These are phyloP conservation scores for Heritiera littoralis DNA, from an alignment of 345 rosid species.

Conservation along the genomic window DNA sequence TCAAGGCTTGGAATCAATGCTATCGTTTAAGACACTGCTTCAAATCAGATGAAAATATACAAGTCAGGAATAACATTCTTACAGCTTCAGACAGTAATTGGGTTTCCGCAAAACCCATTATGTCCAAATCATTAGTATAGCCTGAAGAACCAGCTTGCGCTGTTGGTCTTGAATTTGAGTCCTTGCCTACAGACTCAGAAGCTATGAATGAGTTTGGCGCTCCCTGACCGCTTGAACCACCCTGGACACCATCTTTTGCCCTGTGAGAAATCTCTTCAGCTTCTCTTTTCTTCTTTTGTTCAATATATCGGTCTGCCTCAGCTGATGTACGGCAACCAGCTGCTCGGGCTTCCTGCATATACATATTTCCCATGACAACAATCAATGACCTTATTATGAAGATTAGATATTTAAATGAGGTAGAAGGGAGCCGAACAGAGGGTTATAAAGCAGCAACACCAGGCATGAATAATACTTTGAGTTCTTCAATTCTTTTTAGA, in stretches of 20 bases:
- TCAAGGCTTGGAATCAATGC: not conserved
- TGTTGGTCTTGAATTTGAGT: constrained; percentile 44
- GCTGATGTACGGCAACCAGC: constrained; percentile 87
- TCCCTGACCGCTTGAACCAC: constrained; percentile 49
- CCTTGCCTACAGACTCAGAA: constrained; percentile 43
- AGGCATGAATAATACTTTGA: constrained; percentile 52
- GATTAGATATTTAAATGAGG: not conserved
- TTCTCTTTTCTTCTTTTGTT: constrained; percentile 67
- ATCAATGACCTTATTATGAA: constrained; percentile 22
- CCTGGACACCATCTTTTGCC: constrained; percentile 63
- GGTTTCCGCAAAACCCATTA: constrained; percentile 56
- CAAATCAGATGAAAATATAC: constrained; percentile 2
- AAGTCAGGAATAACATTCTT: constrained; percentile 29
- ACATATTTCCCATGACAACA: constrained; percentile 5
- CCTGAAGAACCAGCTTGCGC: constrained; percentile 58
- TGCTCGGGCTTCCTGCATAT: constrained; percentile 77
- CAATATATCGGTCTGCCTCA: constrained; percentile 77
- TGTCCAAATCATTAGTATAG: constrained; percentile 57
- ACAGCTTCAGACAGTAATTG: constrained; percentile 85
- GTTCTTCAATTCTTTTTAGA: constrained; percentile 69
- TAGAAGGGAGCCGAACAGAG: constrained; percentile 1
- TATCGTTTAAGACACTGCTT: not conserved
- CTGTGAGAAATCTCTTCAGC: constrained; percentile 71
- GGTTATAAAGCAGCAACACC: not conserved
- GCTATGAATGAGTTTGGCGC: constrained; percentile 44